Evolutionary conservation across 2,329 filamentous ascomycete genomes (phyloP), one percentile per base, ranked within the genome.

Genomic region (Fonsecaea pedrosoi): DNA sequence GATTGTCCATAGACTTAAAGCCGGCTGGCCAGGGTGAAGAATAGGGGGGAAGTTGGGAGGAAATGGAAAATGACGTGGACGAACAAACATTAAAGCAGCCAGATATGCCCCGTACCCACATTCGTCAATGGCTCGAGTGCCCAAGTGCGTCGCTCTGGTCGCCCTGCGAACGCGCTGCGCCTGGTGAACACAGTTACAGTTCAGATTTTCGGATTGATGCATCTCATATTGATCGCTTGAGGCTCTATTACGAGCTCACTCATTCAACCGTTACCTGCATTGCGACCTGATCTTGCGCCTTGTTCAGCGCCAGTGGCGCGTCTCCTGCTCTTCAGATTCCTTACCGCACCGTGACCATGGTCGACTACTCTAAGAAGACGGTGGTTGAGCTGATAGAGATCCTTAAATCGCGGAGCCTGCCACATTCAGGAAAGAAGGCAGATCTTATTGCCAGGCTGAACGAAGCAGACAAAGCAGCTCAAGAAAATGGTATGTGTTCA

Each of bases 281-380:
- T 13, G 18, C 25, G 45, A 50, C 25, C 12, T 10, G 21, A 50
- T 30, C 45, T 30, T 50, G 9, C 10, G 18, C 12, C 45, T 21
- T 50, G 45, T 50, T 5, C 45, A 18, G 70, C 54, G 60, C 72
- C 42, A 54, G 74, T 25, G 62, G 50, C 68, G 60, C 60, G 58
- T 55, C 54, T 35, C 38, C 8, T 18, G 15, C 32, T 57, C 34
- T 67, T 40, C 45, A 50, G 45, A 25, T 13, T 21, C 21, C 18
- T 50, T 8, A 50, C 45, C 45, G 12, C 10, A 42, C 59, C 6
- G 21, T 35, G 37, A 45, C 18, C 61, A 73, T 73, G 72, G 60
- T 78, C 66, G 81, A 83, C 67, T 84, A 84, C 77, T 75, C 77
- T 68, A 83, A 82, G 71, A 82, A 83, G 74, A 84, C 82, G 60